Evolutionary conservation across 805 yeast species (phyloP).

Genomic region (Pichia heedii): DNA sequence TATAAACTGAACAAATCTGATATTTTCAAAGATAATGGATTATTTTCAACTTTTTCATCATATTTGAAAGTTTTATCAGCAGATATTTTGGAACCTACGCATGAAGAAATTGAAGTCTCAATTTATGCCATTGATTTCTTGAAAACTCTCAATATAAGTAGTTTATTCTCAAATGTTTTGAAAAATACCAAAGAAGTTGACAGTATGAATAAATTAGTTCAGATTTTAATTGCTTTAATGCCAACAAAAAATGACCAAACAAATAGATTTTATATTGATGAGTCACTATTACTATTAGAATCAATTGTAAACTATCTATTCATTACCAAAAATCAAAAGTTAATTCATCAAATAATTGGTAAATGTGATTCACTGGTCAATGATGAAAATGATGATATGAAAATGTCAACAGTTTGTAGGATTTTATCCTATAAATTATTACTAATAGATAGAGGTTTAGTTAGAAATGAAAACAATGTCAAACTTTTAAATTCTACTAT

Average conservation of each 20-base stretch:
- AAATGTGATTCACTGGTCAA: slow-evolving; percentile 17
- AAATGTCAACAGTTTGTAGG: slow-evolving; percentile 26
- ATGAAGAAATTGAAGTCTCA: slow-evolving; percentile 84
- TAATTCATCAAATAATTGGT: slow-evolving; percentile 15
- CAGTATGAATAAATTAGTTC: slow-evolving; percentile 29
- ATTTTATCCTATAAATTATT: slow-evolving; percentile 44
- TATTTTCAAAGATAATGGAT: slow-evolving; percentile 62
- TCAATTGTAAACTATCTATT: slow-evolving; percentile 25
- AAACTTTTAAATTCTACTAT: slow-evolving; percentile 20
- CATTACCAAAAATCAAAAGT: slow-evolving; percentile 20
- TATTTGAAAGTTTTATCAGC: slow-evolving; percentile 82
- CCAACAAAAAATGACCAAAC: slow-evolving; percentile 26
- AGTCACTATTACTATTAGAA: slow-evolving; percentile 26
- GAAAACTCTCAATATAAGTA: slow-evolving; percentile 52
- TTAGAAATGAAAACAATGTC: slow-evolving; percentile 18
- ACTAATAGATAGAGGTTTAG: slow-evolving; percentile 34
- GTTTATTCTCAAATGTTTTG: slow-evolving; percentile 45
- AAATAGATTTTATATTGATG: slow-evolving; percentile 21
- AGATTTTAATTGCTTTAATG: slow-evolving; percentile 27
- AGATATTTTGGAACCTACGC: slow-evolving; percentile 85
- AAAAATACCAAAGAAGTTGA: slow-evolving; percentile 21
- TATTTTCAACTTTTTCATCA: slow-evolving; percentile 87
- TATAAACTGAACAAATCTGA: slow-evolving; percentile 54
- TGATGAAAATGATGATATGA: slow-evolving; percentile 19
- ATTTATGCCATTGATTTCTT: slow-evolving; percentile 77